These are phyloP conservation scores for Saturnispora besseyi DNA, from an alignment of 805 yeast species.

Conservation along the genomic window DNA sequence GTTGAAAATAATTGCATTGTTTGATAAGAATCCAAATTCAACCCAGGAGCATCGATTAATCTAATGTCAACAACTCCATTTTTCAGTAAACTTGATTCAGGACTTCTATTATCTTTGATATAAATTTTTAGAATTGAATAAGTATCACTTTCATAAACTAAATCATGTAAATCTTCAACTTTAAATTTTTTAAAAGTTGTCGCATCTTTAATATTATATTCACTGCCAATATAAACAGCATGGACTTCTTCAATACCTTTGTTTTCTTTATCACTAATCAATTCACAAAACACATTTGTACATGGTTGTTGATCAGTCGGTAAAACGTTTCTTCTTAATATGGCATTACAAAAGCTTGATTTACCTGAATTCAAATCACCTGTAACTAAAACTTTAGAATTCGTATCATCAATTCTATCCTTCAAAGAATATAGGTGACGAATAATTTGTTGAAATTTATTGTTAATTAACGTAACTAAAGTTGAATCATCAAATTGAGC, in stretches of 20 bases:
- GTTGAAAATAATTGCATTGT: slow-evolving; percentile 92
- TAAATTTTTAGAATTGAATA: slow-evolving; percentile 73
- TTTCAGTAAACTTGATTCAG: slow-evolving; percentile 60
- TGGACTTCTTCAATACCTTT: slow-evolving; percentile 81
- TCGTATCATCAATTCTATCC: slow-evolving; percentile 81
- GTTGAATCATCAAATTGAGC: slow-evolving; percentile 57
- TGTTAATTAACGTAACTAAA: slow-evolving; percentile 58
- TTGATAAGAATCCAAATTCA: slow-evolving; percentile 85
- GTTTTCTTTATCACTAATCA: slow-evolving; percentile 73
- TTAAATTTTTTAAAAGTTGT: slow-evolving; percentile 52
- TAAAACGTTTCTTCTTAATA: slow-evolving; percentile 62
- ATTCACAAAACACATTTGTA: slow-evolving; percentile 93
- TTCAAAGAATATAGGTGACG: slow-evolving; percentile 63
- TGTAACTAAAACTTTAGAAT: slow-evolving; percentile 90
- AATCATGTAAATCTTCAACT: slow-evolving; percentile 49
- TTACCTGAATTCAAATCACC: slow-evolving; percentile 97
- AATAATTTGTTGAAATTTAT: slow-evolving; percentile 53
- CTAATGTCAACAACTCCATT: slow-evolving; percentile 91
- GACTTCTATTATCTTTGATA: slow-evolving; percentile 63
- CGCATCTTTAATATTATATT: slow-evolving; percentile 48
- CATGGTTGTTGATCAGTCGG: slow-evolving; percentile 99
- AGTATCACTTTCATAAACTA: slow-evolving; percentile 66
- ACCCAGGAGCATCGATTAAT: slow-evolving; percentile 94
- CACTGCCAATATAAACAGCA: slow-evolving; percentile 58
- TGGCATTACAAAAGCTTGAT: slow-evolving; percentile 89